phyloP scores from a whole-genome alignment of 495 filamentous ascomycete genomes.

The Evernia prunastri region DNA sequence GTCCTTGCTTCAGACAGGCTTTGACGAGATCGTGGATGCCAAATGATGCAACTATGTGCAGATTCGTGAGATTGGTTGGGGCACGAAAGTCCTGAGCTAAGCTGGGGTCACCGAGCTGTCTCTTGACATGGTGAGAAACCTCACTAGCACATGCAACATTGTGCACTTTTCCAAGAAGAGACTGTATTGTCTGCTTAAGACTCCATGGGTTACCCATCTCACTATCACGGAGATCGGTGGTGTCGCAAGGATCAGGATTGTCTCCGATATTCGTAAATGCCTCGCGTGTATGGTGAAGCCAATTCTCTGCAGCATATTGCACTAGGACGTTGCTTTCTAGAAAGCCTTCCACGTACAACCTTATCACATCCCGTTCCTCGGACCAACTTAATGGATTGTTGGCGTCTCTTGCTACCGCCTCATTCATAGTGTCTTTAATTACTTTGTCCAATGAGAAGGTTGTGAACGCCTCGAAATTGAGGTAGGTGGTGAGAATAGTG shows the following conservation, averaged over 20 bases:
- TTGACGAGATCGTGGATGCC: background rate
- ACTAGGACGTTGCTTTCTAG: background rate
- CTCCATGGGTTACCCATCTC: background rate
- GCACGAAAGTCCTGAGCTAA: too few relatives aligned
- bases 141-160: background rate
- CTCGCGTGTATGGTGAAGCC: background rate
- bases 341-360: background rate
- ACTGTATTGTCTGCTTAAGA: background rate
- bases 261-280: background rate
- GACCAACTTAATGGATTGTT: too few relatives aligned
- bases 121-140: background rate
- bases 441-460: background rate
- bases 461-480: background rate
- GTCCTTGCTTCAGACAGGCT: background rate
- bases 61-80: background rate
- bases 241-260: background rate
- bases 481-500: background rate
- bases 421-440: background rate
- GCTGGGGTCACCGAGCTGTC: background rate
- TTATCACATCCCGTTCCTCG: background rate
- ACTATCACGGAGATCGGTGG: background rate
- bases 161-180: background rate
- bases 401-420: background rate
- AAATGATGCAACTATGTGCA: background rate
- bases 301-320: background rate